Conservation (phyloP, 345 rosid species). For the Sisymbrium altissimum region DNA sequence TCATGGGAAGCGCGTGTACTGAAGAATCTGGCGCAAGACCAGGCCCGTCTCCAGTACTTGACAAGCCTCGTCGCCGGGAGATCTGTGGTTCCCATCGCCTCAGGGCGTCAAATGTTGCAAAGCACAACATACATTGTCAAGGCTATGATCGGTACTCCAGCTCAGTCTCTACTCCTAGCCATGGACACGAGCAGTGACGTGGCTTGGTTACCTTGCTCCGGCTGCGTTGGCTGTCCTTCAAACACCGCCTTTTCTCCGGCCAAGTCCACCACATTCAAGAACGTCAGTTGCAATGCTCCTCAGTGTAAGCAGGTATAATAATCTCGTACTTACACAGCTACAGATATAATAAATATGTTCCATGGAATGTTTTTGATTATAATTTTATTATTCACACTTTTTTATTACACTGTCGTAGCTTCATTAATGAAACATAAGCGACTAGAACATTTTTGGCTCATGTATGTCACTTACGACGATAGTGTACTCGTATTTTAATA, state of each 20-base stretch:
- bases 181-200: conserved; percentile 87
- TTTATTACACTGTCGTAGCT: not conserved
- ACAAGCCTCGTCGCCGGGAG: conserved; percentile 61
- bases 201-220: conserved; percentile 80
- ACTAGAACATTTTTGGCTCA: not conserved
- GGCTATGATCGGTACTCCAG: conserved; percentile 70
- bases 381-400: not conserved
- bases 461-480: not conserved
- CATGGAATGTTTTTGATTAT: conserved; percentile 27
- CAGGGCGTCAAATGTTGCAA: conserved; percentile 77
- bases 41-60: conserved; percentile 62
- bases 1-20: conserved; percentile 84
- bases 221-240: conserved; percentile 77
- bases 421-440: conserved; percentile 11
- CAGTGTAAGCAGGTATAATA: conserved; percentile 71
- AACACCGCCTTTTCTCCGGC: conserved; percentile 41
- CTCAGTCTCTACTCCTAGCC: conserved; percentile 77
- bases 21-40: conserved; percentile 63
- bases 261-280: conserved; percentile 58
- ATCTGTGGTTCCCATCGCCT: conserved; percentile 80
- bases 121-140: conserved; percentile 77
- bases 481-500: conserved; percentile 12
- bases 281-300: conserved; percentile 56
- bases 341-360: conserved; percentile 3
- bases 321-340: not conserved